phyloP scores from a whole-genome alignment of 2,329 filamentous ascomycete species.

The Cytospora piceae region DNA sequence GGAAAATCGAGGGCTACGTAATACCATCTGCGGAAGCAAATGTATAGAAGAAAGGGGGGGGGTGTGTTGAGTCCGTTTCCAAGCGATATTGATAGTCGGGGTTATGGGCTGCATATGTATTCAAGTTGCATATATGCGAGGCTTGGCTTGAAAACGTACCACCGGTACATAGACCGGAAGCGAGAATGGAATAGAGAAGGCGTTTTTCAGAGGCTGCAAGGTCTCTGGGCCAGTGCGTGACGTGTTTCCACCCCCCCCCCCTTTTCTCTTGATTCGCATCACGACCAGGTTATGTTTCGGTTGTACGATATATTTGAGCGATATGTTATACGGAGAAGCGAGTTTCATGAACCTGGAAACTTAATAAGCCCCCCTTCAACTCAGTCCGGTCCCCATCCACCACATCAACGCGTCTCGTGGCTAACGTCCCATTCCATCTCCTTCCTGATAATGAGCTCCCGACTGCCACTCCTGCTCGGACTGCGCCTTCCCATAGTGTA shows the following conservation, averaged over 20 bases:
- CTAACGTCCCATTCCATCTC: not conserved
- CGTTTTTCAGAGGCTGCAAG: not conserved
- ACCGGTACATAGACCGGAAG: not conserved
- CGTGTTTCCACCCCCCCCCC: not conserved
- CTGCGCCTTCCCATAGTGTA: not conserved
- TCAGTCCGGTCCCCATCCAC: not conserved
- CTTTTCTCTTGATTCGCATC: not conserved
- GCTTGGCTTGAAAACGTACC: conserved; percentile 9
- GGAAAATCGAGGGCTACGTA: conserved; percentile 65
- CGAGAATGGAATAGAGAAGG: not conserved
- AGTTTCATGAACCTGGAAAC: not conserved
- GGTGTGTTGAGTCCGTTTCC: not conserved
- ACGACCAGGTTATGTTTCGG: not conserved
- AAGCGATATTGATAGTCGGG: not conserved
- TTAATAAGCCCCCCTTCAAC: not conserved
- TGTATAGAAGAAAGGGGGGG: conserved; percentile 3
- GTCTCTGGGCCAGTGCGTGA: not conserved
- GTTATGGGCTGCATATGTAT: not conserved
- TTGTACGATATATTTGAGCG: not conserved
- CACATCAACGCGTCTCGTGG: not conserved
- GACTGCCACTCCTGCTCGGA: not conserved
- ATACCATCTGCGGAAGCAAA: conserved; percentile 26
- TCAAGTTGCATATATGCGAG: conserved; percentile 23
- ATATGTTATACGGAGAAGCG: not conserved
- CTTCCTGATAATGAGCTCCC: not conserved